Base-by-base conservation (phyloP, 768 basidiomycete genomes). In the Cystofilobasidium capitatum region DNA sequence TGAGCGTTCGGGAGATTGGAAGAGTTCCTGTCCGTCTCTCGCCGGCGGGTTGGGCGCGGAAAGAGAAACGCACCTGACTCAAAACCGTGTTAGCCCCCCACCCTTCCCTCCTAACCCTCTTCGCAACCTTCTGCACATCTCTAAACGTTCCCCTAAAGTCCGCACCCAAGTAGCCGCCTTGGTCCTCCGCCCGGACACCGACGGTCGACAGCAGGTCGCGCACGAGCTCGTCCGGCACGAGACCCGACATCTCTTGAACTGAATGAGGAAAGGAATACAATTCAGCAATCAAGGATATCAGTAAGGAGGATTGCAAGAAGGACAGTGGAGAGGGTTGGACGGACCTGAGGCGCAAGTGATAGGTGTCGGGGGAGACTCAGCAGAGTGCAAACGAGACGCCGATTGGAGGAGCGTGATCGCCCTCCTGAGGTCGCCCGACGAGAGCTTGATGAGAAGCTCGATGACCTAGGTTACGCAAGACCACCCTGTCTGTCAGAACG, bases 361-460 rank as follows among this genome's bases (percentile, higher is more conserved):
- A 36, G 84, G 81, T 22, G 84, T 84, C 0, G 89, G 88, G 1
- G 88, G 87, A 44, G 75, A 78, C 14, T 85, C 85, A 1, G 88
- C 87, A 7, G 84, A 80, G 40, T 92, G 87, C 39, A 99, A 81
- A 31, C 96, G 85, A 45, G 89, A 86, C 7, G 93, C 94, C 26
- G 94, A 97, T 75, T 99, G 96, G 33, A 99, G 82, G 76, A 93
- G 97, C 26, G 96, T 99, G 76, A 99, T 98, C 29, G 94, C 88
- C 62, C 96, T 90, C 60, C 96, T 86, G 63, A 99, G 84, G 78
- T 99, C 96, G 47, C 96, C 96, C 55, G 84, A 83, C 2, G 94
- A 94, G 42, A 87, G 85, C 44, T 78, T 80, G 69, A 96, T 88
- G 65, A 96, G 84, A 1, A 87, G 79, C 45, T 83, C 78, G 64